phyloP scores from a whole-genome alignment of 1,139 yeast species.

The Kluyveromyces sp. region DNA sequence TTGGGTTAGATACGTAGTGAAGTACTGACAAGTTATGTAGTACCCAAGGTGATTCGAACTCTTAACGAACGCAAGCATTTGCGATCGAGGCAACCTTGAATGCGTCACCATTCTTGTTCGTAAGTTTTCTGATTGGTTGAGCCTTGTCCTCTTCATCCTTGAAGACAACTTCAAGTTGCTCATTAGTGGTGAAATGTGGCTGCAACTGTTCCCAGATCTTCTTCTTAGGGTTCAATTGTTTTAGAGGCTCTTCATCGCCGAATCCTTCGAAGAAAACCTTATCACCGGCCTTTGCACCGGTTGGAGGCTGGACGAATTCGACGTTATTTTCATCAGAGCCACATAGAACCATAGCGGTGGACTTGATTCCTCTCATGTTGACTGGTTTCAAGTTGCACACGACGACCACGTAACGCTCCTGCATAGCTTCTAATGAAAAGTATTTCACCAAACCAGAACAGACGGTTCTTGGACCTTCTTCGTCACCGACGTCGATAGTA shows the following conservation, averaged over 20 bases:
- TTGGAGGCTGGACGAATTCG: slow-evolving; percentile 93
- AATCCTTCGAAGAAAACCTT: slow-evolving; percentile 89
- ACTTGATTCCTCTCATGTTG: slow-evolving; percentile 89
- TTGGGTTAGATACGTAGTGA: not conserved
- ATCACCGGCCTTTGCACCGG: slow-evolving; percentile 93
- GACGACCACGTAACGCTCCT: slow-evolving; percentile 70
- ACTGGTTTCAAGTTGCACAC: slow-evolving; percentile 89
- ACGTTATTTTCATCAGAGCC: slow-evolving; percentile 66
- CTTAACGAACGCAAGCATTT: slow-evolving; percentile 66
- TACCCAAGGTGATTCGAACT: not conserved
- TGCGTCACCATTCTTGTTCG: slow-evolving; percentile 64
- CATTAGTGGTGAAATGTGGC: slow-evolving; percentile 81
- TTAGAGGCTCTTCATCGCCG: slow-evolving; percentile 75
- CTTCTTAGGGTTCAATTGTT: slow-evolving; percentile 95
- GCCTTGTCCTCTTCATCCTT: slow-evolving; percentile 61
- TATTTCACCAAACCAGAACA: slow-evolving; percentile 88
- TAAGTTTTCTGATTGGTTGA: slow-evolving; percentile 67
- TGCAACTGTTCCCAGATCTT: slow-evolving; percentile 95
- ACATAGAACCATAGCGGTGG: slow-evolving; percentile 94
- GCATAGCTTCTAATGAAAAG: slow-evolving; percentile 76
- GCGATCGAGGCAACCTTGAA: slow-evolving; percentile 64
- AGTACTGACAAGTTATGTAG: not conserved
- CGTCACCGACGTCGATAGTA: slow-evolving; percentile 94
- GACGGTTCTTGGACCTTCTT: slow-evolving; percentile 94
- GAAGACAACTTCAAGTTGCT: slow-evolving; percentile 67